These are phyloP conservation scores for Diplotaxis tenuifolia DNA, from an alignment of 345 rosid species.

Conservation along the genomic window DNA sequence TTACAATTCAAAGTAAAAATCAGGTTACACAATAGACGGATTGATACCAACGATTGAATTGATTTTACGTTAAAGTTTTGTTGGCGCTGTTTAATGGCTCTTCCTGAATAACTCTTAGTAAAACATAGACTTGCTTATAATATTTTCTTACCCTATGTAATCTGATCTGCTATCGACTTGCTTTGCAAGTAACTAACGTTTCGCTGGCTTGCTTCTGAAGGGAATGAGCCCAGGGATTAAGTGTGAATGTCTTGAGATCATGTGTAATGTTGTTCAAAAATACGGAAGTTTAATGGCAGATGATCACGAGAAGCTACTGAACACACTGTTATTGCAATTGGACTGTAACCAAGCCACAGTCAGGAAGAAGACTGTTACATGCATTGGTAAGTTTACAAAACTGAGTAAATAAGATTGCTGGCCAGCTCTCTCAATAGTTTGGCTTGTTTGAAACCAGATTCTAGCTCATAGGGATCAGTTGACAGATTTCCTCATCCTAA, in stretches of 20 bases:
- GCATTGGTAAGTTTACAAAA: constrained; percentile 64
- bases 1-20: not conserved
- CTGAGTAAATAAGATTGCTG: constrained; percentile 15
- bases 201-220: constrained; percentile 44
- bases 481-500: not conserved
- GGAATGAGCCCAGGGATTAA: constrained; percentile 85
- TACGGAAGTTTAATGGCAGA: constrained; percentile 81
- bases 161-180: not conserved
- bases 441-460: constrained; percentile 6
- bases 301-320: constrained; percentile 73
- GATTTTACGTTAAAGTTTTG: not conserved
- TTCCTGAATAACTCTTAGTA: constrained; percentile 2
- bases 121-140: not conserved
- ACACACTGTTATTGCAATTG: constrained; percentile 75
- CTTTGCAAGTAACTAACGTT: constrained; percentile 20
- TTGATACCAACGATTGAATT: not conserved
- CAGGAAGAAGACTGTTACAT: constrained; percentile 91
- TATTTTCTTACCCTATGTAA: not conserved
- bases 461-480: not conserved
- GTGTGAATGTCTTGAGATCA: constrained; percentile 95
- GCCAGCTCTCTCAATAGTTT: constrained; percentile 9
- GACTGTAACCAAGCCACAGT: constrained; percentile 82
- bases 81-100: constrained; percentile 10
- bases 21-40: not conserved
- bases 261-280: constrained; percentile 92